phyloP scores from a whole-genome alignment of 768 basidiomycete species.

The Suillus tomentosus region DNA sequence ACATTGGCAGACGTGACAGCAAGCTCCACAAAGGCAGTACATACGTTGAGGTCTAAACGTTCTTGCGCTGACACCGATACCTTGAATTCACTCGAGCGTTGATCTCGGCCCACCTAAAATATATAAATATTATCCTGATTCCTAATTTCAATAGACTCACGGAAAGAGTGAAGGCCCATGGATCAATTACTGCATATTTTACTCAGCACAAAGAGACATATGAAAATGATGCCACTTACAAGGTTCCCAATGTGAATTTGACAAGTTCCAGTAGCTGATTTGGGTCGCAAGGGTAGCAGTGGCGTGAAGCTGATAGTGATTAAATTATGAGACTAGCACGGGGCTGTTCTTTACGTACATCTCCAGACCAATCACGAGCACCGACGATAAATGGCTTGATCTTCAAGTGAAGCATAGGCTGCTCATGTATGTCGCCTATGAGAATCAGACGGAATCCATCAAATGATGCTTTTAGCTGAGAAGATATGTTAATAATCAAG shows the following conservation, averaged over 20 bases:
- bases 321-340: too few relatives aligned
- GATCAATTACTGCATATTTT: too few relatives aligned
- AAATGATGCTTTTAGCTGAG: slow-evolving; percentile 78
- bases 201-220: too few relatives aligned
- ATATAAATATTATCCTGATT: slow-evolving; percentile 14
- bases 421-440: slow-evolving; percentile 93
- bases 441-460: slow-evolving; percentile 93
- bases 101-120: slow-evolving; percentile 56
- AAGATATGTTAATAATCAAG: too few relatives aligned
- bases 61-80: slow-evolving; percentile 73
- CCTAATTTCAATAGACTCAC: slow-evolving; percentile 40
- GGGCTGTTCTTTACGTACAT: slow-evolving; percentile 48
- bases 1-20: too few relatives aligned
- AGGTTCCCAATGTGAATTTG: too few relatives aligned
- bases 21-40: too few relatives aligned
- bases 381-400: slow-evolving; percentile 81
- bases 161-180: too few relatives aligned
- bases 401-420: slow-evolving; percentile 89
- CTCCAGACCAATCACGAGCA: slow-evolving; percentile 93
- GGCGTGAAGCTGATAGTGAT: too few relatives aligned
- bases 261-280: too few relatives aligned
- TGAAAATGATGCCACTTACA: too few relatives aligned
- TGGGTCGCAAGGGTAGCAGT: too few relatives aligned
- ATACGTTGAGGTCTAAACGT: slow-evolving; percentile 85
- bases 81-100: slow-evolving; percentile 50